Evolutionary conservation across 768 basidiomycete species (phyloP), one percentile per base, ranked within the genome.

Genomic region (Tricholoma matsutake): DNA sequence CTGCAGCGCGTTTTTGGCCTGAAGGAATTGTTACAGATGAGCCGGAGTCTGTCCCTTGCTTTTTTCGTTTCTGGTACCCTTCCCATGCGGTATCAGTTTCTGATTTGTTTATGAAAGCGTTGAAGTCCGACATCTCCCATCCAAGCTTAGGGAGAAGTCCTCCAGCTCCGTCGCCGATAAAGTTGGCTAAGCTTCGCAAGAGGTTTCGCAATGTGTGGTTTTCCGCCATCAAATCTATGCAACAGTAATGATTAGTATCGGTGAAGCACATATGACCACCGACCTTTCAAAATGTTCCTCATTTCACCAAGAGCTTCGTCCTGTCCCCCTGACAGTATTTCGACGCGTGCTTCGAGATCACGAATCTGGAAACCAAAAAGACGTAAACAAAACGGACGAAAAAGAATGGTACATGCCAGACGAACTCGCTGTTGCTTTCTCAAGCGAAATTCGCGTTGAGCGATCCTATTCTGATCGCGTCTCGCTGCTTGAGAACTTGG

Each of bases 71-170:
- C 63, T 92, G 88, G 68, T 89, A 95, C 56, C 92, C 88, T 69
- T 96, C 94, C 82, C 90, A 94, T 35, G 94, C 94, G 1, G 93
- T 94, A 69, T 96, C 95, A 0, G 94, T 95, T 76, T 97, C 95
- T 0, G 90, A 85, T 67, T 86, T 87, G 74, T 91, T 93, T 63
- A 96, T 78, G 64, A 88, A 91, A 54, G 83, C 85, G 63, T 90
- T 87, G 71, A 96, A 94, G 68, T 92, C 90, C 49, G 83, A 78
- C 68, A 84, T 68, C 31, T 88, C 83, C 85, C 91, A 94, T 22
- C 92, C 92, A 10, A 94, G 81, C 69, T 89, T 90, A 22, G 86
- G 83, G 39, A 94, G 73, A 54, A 91, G 73, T 8, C 92, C 91
- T 6, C 90, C 92, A 16, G 86, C 80, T 57, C 94, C 95, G 49